Evolutionary conservation across 306 rosid genomes (phyloP).

Genomic region (Ochetophila trinervis): DNA sequence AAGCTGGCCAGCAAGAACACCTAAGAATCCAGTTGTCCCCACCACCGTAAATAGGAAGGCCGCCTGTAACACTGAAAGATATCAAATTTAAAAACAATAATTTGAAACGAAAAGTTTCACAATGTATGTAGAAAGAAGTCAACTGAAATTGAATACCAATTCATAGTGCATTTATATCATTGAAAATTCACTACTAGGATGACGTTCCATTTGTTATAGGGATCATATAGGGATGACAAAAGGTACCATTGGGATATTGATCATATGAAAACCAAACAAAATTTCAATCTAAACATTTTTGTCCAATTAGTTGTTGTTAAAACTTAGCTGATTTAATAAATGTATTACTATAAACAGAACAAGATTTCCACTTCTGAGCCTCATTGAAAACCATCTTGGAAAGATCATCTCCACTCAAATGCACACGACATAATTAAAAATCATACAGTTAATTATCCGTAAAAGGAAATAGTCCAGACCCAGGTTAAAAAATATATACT

Average conservation of each 20-base stretch:
- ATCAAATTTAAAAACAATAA: constrained; percentile 20
- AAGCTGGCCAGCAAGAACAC: constrained; percentile 82
- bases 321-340: background rate
- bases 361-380: background rate
- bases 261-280: too few relatives aligned
- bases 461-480: too few relatives aligned
- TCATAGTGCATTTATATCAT: background rate
- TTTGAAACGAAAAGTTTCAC: constrained; percentile 4
- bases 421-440: background rate
- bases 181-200: background rate
- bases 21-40: constrained; percentile 85
- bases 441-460: background rate
- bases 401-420: background rate
- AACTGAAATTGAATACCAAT: background rate
- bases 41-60: constrained; percentile 98
- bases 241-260: too few relatives aligned
- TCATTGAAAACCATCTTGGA: background rate
- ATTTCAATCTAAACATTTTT: too few relatives aligned
- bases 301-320: too few relatives aligned
- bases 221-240: too few relatives aligned
- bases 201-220: background rate
- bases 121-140: background rate
- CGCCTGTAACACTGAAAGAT: constrained; percentile 58
- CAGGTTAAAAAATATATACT: constrained; percentile 22
- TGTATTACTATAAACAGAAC: background rate